Base-by-base conservation (phyloP, 805 yeast species). In the Saccharomycopsis guyanensis region DNA sequence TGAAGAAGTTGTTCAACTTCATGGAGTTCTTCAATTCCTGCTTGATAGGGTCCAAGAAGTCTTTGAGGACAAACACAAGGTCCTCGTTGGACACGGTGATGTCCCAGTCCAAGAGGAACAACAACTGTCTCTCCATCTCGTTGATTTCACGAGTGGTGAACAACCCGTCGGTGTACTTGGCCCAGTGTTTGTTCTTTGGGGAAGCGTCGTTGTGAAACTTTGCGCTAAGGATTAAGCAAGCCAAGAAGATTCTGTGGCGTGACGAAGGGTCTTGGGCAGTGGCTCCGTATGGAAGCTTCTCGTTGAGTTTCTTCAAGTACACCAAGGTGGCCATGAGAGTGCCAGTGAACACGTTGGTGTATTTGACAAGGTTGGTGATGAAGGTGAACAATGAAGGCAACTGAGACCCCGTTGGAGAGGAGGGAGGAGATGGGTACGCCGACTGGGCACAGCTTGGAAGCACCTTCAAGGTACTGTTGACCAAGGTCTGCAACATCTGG, bases 151-250 rank as follows among this genome's bases (percentile, higher is more conserved):
- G 71, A 33, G 85, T 67, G 7, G 80, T 61, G 50, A 91, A 73
- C 37, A 93, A 70, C 0, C 97, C 97, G 60, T 82, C 81, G 2
- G 97, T 89, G 69, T 91, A 89, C 50, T 78, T 73, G 3, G 95
- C 82, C 98, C 98, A 91, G 68, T 93, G 97, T 66, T 84, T 89
- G 67, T 91, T 91, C 61, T 91, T 74, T 37, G 98, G 98, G 18
- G 94, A 82, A 3, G 95, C 84, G 68, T 91, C 98, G 65, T 91
- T 91, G 53, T 89, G 74, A 53, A 80, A 80, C 68, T 91, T 91
- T 13, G 97, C 96, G n/a, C 95, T 85, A 41, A 93, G 66, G 38
- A 91, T 86, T 47, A 91, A 71, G 38, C 96, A 78, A 0, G 97
- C 96, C 43, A 91, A 68, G 55, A 91, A 93, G 48, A 91, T 86